Evolutionary conservation across 352 stramenopile genomes (phyloP).

Genomic region (Peronospora destructor): DNA sequence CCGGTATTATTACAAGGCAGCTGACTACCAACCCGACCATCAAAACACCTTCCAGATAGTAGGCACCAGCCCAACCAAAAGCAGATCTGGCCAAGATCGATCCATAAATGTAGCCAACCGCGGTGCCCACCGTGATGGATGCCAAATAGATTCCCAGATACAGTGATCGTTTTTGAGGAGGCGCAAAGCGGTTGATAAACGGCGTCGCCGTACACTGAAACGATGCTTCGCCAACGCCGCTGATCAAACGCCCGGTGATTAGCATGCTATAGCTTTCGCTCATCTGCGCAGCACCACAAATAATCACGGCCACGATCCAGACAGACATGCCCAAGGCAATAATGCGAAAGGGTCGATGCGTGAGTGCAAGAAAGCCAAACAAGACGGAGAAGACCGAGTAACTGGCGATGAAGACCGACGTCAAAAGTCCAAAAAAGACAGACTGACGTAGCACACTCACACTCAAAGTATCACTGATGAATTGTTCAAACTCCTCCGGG

Average conservation of each 20-base stretch:
- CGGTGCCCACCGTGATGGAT: constrained; percentile 88
- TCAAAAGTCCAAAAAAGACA: constrained; percentile 82
- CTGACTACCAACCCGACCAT: constrained; percentile 75
- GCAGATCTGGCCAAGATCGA: constrained; percentile 50
- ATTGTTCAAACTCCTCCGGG: constrained; percentile 88
- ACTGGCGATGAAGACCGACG: constrained; percentile 92
- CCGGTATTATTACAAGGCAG: constrained; percentile 53
- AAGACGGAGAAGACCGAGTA: constrained; percentile 89
- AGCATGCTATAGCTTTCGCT: constrained; percentile 86
- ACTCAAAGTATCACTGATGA: constrained; percentile 78
- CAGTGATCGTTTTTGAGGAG: constrained; percentile 55
- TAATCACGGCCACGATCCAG: constrained; percentile 85
- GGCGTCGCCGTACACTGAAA: constrained; percentile 90
- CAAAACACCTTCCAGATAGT: constrained; percentile 78
- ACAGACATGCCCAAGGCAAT: constrained; percentile 84
- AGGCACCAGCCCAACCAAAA: constrained; percentile 76
- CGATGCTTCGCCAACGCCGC: constrained; percentile 86
- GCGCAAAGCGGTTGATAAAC: constrained; percentile 89
- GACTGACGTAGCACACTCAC: constrained; percentile 54
- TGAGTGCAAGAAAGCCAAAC: constrained; percentile 87
- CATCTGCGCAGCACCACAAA: constrained; percentile 74
- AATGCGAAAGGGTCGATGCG: constrained; percentile 85
- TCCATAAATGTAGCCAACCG: constrained; percentile 88
- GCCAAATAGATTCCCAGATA: constrained; percentile 91
- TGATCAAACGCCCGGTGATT: constrained; percentile 81